phyloP scores from a whole-genome alignment of 257 asterid species.

The Coffea canephora region DNA sequence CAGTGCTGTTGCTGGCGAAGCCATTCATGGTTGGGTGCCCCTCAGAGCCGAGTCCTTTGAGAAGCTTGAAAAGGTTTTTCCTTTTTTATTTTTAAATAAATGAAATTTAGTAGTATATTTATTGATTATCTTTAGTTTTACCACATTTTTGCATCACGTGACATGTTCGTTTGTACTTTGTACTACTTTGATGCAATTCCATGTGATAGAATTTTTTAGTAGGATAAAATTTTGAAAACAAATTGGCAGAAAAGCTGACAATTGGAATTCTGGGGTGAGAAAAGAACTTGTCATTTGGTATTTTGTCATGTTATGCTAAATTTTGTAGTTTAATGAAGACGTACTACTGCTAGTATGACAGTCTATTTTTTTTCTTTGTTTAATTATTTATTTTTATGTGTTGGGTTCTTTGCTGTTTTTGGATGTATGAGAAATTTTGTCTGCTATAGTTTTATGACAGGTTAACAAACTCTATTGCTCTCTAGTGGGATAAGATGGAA shows the following conservation, averaged over 20 bases:
- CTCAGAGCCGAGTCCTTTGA: constrained; percentile 75
- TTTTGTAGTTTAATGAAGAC: constrained; percentile 9
- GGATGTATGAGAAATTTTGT: background rate
- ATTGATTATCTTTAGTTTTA: background rate
- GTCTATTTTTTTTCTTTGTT: background rate
- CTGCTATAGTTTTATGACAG: background rate
- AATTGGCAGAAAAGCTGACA: background rate
- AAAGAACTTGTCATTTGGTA: background rate
- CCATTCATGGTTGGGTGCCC: constrained; percentile 93
- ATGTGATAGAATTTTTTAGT: background rate
- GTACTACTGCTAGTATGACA: background rate
- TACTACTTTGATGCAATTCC: background rate
- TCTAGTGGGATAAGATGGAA: background rate
- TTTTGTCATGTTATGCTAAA: constrained; percentile 5
- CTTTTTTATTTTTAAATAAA: background rate
- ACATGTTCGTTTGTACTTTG: background rate
- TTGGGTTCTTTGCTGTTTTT: background rate
- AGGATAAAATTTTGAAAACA: background rate
- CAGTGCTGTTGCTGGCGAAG: constrained; percentile 91
- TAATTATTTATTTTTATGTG: background rate
- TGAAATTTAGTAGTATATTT: background rate
- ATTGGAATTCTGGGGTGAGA: background rate
- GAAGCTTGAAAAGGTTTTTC: constrained; percentile 80
- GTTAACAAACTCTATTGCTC: background rate
- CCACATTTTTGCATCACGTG: background rate